These are phyloP conservation scores for Artemisia annua DNA, from an alignment of 129 eudicot species.

Conservation along the genomic window DNA sequence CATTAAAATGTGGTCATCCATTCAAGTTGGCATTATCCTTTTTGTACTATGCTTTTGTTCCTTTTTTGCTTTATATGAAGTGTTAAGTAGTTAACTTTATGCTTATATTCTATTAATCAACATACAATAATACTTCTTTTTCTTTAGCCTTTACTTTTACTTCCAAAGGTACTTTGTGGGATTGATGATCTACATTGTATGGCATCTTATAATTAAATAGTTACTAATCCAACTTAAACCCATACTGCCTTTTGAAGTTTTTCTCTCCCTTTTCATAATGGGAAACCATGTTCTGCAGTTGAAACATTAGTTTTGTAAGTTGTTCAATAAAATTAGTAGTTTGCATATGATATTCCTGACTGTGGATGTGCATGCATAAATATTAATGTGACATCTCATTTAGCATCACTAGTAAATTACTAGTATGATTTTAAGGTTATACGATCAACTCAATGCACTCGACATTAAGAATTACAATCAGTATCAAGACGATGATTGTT, in stretches of 20 bases:
- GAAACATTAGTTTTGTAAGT: not conserved
- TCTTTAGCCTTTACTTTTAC: conserved; percentile 24
- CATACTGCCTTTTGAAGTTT: not conserved
- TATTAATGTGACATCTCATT: no score
- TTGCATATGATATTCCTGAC: no score
- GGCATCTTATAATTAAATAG: not conserved
- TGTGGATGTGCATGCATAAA: no score
- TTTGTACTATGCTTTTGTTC: conserved; percentile 17
- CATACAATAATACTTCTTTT: not conserved
- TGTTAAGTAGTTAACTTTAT: conserved; percentile 6
- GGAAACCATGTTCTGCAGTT: not conserved
- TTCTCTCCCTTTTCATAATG: not conserved
- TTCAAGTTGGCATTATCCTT: conserved; percentile 21
- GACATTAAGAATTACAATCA: no score
- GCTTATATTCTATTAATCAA: not conserved
- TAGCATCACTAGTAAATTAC: no score
- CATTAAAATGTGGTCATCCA: conserved; percentile 39
- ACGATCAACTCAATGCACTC: no score
- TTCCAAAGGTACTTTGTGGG: conserved; percentile 17
- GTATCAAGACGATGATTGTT: no score
- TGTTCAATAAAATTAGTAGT: not conserved
- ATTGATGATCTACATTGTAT: conserved; percentile 17
- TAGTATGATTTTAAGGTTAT: no score
- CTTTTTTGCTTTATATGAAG: conserved; percentile 20
- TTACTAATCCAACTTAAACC: conserved; percentile 10